phyloP scores from a whole-genome alignment of 2,329 filamentous ascomycete genomes.

The Xylaria sp. region DNA sequence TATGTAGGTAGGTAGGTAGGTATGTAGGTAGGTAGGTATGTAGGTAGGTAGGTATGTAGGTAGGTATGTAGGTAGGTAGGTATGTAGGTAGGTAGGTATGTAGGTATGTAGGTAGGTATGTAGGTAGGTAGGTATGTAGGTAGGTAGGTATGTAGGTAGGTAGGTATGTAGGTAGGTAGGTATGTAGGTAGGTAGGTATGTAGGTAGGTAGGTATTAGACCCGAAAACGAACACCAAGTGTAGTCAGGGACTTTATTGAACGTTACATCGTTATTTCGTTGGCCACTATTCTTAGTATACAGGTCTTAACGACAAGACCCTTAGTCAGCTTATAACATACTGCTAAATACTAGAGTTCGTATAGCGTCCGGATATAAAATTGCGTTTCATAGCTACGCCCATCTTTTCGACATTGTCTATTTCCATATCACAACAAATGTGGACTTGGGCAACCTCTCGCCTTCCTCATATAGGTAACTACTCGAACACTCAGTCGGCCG shows the following conservation, averaged over 20 bases:
- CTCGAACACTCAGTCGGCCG: background rate
- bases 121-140: too few species aligned
- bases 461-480: background rate
- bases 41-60: too few species aligned
- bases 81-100: too few species aligned
- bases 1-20: too few species aligned
- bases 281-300: background rate
- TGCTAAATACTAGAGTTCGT: background rate
- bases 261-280: background rate
- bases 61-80: too few species aligned
- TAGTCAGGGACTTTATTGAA: background rate
- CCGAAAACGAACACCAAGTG: background rate
- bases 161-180: too few species aligned
- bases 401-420: background rate
- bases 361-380: background rate
- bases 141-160: too few species aligned
- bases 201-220: background rate
- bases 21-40: too few species aligned
- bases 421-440: slow-evolving; percentile 2
- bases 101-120: too few species aligned
- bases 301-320: background rate
- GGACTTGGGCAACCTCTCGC: background rate
- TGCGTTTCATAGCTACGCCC: background rate
- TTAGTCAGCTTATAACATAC: background rate
- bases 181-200: too few species aligned